These are phyloP conservation scores for Saccharomycopsis vini DNA, from an alignment of 805 yeast species.

Conservation along the genomic window DNA sequence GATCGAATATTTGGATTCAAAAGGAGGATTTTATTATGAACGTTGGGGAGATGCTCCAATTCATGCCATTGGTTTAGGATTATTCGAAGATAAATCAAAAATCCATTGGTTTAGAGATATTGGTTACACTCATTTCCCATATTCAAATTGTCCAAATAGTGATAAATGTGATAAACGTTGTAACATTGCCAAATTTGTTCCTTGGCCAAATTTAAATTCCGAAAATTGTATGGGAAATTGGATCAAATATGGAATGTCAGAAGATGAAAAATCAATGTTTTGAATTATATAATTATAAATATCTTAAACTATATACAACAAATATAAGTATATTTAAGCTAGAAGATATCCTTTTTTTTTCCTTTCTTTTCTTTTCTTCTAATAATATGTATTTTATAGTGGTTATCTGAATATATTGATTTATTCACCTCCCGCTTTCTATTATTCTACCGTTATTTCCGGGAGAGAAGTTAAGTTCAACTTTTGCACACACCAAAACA, in stretches of 20 bases:
- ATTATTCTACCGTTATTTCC: no score
- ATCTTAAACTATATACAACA: not conserved
- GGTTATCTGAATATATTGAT: no score
- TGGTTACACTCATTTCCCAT: slow-evolving; percentile 71
- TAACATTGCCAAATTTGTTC: slow-evolving; percentile 44
- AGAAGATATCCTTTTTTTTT: no score
- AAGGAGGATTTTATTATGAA: slow-evolving; percentile 83
- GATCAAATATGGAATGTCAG: slow-evolving; percentile 39
- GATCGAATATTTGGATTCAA: slow-evolving; percentile 52
- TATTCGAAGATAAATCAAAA: slow-evolving; percentile 58
- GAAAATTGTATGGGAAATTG: slow-evolving; percentile 74
- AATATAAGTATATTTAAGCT: not conserved
- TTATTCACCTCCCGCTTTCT: no score
- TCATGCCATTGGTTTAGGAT: slow-evolving; percentile 62
- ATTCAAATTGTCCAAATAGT: slow-evolving; percentile 62
- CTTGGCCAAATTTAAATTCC: slow-evolving; percentile 40
- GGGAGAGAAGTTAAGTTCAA: no score
- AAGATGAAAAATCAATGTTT: slow-evolving; percentile 20
- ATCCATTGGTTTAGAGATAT: slow-evolving; percentile 86
- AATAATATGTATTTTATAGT: no score
- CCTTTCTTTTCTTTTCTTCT: no score
- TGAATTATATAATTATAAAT: not conserved
- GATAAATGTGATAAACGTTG: slow-evolving; percentile 44
- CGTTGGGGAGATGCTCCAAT: slow-evolving; percentile 95
- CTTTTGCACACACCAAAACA: no score